phyloP scores from a whole-genome alignment of 2,329 filamentous ascomycete species.

The Pseudonectria buxi region DNA sequence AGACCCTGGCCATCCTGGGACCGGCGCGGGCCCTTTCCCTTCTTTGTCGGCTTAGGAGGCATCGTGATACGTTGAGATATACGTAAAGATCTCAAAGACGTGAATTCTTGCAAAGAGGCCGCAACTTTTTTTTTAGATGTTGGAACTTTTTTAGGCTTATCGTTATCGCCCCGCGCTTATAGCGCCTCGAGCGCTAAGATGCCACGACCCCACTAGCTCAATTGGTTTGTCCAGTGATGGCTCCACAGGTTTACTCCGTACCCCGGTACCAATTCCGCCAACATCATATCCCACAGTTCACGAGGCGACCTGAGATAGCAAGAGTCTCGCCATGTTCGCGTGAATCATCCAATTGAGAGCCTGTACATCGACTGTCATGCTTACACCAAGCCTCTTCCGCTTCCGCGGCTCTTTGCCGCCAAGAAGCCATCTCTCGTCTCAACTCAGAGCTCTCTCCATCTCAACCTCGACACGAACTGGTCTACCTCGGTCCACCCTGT shows the following conservation, averaged over 20 bases:
- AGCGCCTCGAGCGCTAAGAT: conserved; percentile 12
- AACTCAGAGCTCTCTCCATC: conserved; percentile 17
- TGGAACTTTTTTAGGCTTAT: conserved; percentile 13
- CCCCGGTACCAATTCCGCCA: too few species aligned
- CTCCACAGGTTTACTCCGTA: too few species aligned
- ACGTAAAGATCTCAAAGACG: conserved; percentile 7
- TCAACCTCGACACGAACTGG: conserved; percentile 27
- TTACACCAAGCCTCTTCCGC: conserved; percentile 7
- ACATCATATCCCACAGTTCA: too few species aligned
- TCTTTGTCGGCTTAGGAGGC: conserved; percentile 25
- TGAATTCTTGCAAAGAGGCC: conserved; percentile 12
- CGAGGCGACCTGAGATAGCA: too few species aligned
- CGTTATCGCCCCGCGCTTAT: conserved; percentile 10
- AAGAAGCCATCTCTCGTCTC: conserved; percentile 5
- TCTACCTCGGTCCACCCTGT: conserved; percentile 40
- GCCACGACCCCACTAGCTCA: not conserved
- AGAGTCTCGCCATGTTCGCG: too few species aligned
- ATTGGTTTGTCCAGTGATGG: too few species aligned
- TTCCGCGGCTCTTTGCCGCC: conserved; percentile 6
- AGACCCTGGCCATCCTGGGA: conserved; percentile 27
- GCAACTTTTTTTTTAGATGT: conserved; percentile 20
- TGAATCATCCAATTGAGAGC: too few species aligned
- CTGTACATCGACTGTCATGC: conserved; percentile 8
- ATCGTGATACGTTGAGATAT: conserved; percentile 24
- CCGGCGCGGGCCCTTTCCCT: conserved; percentile 25